phyloP scores from a whole-genome alignment of 768 basidiomycete species.

The Boletus vermiculosoides region DNA sequence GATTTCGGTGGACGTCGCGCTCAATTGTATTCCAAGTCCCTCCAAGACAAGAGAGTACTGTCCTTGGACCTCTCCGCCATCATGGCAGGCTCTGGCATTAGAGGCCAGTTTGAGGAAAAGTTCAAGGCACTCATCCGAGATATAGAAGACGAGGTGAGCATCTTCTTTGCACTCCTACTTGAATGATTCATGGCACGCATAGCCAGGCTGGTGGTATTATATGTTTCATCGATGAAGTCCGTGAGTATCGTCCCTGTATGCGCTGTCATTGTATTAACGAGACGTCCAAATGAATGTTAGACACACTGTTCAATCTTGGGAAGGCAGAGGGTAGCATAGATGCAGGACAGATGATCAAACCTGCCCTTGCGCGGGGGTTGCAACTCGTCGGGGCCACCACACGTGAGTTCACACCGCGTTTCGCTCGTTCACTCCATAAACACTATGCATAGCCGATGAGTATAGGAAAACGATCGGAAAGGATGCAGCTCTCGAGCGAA shows the following conservation, averaged over 20 bases:
- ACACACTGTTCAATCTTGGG: conserved; percentile 82
- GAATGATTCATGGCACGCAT: conserved; percentile 18
- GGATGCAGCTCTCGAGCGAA: conserved; percentile 86
- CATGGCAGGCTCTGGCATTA: conserved; percentile 86
- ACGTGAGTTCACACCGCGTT: conserved; percentile 43
- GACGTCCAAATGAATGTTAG: conserved; percentile 31
- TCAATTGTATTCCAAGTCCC: conserved; percentile 47
- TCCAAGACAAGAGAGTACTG: conserved; percentile 85
- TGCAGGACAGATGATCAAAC: conserved; percentile 92
- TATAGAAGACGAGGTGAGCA: conserved; percentile 72
- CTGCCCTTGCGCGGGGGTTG: conserved; percentile 81
- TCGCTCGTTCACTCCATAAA: background rate
- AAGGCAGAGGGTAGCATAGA: conserved; percentile 92
- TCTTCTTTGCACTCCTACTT: conserved; percentile 26
- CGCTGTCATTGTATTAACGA: background rate
- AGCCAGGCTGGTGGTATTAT: conserved; percentile 70
- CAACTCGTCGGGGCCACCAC: conserved; percentile 92
- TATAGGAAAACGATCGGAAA: conserved; percentile 90
- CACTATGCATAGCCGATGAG: conserved; percentile 56
- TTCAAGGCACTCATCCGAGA: conserved; percentile 89
- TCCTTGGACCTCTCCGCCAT: conserved; percentile 82
- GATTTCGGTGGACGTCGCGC: background rate
- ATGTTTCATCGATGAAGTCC: conserved; percentile 94
- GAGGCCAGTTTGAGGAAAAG: conserved; percentile 92
- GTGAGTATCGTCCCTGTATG: conserved; percentile 45